Base-by-base conservation (phyloP, 352 stramenopile species). In the Phytophthora vignae region DNA sequence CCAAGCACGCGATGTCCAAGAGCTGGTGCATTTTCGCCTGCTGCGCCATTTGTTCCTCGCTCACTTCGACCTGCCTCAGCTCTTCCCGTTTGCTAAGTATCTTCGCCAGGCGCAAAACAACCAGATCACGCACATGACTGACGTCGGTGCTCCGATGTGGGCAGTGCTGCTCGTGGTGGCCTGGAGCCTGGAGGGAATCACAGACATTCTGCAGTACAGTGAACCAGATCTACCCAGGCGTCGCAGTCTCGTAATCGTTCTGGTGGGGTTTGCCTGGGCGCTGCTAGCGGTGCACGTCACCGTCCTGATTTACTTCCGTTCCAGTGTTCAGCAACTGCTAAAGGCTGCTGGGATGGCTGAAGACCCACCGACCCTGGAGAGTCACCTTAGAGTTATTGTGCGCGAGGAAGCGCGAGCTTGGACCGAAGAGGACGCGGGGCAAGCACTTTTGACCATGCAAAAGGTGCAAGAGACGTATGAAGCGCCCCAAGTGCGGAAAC, bases 61-160 rank as follows among this genome's bases (percentile, higher is more conserved):
- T 15, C 71, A 54, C 10, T 83, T 84, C 50, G 53, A 67, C 2
- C 65, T 89, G 3, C 81, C 81, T 0, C 66, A 87, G 60, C 72
- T 89, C n/a, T 84, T 84, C 42, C 82, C 85, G 21, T 93, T 90
- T 71, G 73, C 79, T 67, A 93, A 93, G 69, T 93, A 93, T 61
- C 52, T 93, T 11, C 74, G 82, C 7, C 80, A 90, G 27, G 82
- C 81, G 15, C 85, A 91, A 55, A 83, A 90, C 60, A 91, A 87
- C 72, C 82, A 93, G 73, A 90, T 93, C 71, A 85, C 73, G 15
- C 80, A 93, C 61, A 84, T 93, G 74, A 90, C 88, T 21, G 84
- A 93, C 11, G 83, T 93, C 19, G 44, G 85, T 55, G 74, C 88
- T 29, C 78, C 79, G 17, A 89, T 82, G 66, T 93, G 80, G 82